Base-by-base conservation (phyloP, 352 stramenopile genomes). In the Peronosclerospora sorghi region DNA sequence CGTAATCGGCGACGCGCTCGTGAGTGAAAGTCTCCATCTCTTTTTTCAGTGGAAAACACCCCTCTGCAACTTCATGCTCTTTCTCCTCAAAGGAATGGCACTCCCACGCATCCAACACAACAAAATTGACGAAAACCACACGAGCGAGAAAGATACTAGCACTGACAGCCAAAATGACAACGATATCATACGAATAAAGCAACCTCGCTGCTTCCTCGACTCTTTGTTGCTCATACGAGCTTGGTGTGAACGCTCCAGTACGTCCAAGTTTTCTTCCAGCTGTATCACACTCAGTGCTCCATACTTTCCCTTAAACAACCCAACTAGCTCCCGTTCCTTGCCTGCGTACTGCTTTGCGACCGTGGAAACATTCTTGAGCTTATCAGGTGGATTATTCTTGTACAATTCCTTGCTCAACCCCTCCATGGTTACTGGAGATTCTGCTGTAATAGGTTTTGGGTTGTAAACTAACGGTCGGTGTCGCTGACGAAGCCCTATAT, bases 361-460 rank as follows among this genome's bases (percentile, higher is more conserved):
- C 7, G 62, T 47, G 8, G 51, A 20, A 0, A 79, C 72, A n/a
- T 81, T 84, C 47, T 73, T 72, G 9, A 86, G 35, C 32, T 83
- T 76, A 40, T 87, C 73, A 1, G 74, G 78, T 41, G 87, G 74
- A 34, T 90, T 74, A 20, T 77, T 81, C 26, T 62, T 65, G 58
- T 86, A 90, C 30, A 90, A 51, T 13, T 86, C 71, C 15, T 53
- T 72, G 21, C 87, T 48, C 15, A 87, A 42, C 7, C 19, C 49
- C 28, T 83, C 65, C 28, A 90, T 36, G 1, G 70, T 83, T 17
- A 80, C 21, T 24, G 48, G 28, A 48, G 23, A 13, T 21, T 47
- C 44, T 1, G n/a, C n/a, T n/a, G n/a, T 38, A n/a, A n/a, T n/a
- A 27, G 10, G 17, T 48, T 46, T 13, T 13, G 49, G 51, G 13